These are phyloP conservation scores for Adansonia madagascariensis DNA, from an alignment of 441 rosid species.

Conservation along the genomic window DNA sequence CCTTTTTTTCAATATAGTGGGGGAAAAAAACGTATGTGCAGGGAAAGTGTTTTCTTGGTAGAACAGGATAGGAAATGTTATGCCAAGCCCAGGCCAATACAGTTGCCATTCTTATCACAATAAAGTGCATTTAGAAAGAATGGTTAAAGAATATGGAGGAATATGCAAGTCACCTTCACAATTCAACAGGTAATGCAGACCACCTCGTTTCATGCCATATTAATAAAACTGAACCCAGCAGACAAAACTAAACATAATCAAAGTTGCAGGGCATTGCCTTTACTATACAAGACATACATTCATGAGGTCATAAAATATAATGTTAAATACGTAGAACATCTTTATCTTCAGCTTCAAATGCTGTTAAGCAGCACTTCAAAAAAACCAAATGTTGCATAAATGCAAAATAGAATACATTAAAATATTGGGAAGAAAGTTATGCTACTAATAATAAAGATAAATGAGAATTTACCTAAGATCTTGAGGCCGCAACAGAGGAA, in stretches of 20 bases:
- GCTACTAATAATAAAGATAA: slow-evolving; percentile 3
- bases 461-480: slow-evolving; percentile 63
- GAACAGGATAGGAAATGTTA: not conserved
- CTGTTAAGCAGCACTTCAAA: slow-evolving; percentile 9
- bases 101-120: not conserved
- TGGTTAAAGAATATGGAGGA: not conserved
- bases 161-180: not conserved
- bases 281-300: not conserved
- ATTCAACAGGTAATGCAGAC: not conserved
- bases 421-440: slow-evolving; percentile 1
- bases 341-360: not conserved
- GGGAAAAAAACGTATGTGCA: not conserved
- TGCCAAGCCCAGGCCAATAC: not conserved
- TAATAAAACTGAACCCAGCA: not conserved
- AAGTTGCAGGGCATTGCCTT: slow-evolving; percentile 8
- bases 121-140: not conserved
- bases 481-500: slow-evolving; percentile 67
- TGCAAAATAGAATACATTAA: not conserved
- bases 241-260: not conserved
- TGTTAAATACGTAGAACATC: not conserved
- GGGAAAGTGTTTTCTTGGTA: not conserved
- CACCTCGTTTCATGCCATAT: not conserved
- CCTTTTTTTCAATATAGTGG: not conserved
- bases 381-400: not conserved
- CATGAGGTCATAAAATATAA: not conserved